Conservation (phyloP, 805 yeast species). For the Brettanomyces custersianus region DNA sequence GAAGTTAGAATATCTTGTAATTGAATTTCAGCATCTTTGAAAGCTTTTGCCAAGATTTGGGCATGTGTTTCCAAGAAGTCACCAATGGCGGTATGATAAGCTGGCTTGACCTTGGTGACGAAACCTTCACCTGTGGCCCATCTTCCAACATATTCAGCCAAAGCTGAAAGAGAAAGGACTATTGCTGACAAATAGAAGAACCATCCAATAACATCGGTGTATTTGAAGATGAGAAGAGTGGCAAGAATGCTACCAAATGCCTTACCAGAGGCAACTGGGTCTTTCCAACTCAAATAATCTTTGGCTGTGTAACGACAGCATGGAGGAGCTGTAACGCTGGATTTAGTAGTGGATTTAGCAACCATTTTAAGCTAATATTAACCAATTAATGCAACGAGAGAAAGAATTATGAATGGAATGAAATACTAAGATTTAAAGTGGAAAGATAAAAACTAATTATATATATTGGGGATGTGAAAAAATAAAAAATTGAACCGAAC, state of each 20-base stretch:
- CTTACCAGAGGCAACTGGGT: slow-evolving; percentile 70
- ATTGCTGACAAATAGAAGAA: slow-evolving; percentile 53
- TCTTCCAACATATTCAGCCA: slow-evolving; percentile 71
- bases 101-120: slow-evolving; percentile 67
- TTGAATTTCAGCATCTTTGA: slow-evolving; percentile 43
- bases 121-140: slow-evolving; percentile 70
- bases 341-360: no score
- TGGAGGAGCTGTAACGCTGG: not conserved
- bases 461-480: no score
- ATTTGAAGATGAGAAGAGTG: slow-evolving; percentile 48
- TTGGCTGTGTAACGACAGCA: not conserved
- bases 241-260: slow-evolving; percentile 57
- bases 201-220: slow-evolving; percentile 51
- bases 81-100: slow-evolving; percentile 27
- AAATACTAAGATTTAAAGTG: no score
- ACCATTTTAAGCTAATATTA: no score
- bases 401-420: no score
- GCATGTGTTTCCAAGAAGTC: slow-evolving; percentile 21
- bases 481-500: no score
- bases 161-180: slow-evolving; percentile 51
- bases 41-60: slow-evolving; percentile 29
- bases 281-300: slow-evolving; percentile 57
- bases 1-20: slow-evolving; percentile 54
- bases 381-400: no score
- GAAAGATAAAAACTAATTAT: no score